Percentiles rank a stretch among this genome's conserved stretches.
These are phyloP conservation scores for Trypanosoma lewisi DNA, from an alignment of 208 protist genomes.

Conservation along the genomic window DNA sequence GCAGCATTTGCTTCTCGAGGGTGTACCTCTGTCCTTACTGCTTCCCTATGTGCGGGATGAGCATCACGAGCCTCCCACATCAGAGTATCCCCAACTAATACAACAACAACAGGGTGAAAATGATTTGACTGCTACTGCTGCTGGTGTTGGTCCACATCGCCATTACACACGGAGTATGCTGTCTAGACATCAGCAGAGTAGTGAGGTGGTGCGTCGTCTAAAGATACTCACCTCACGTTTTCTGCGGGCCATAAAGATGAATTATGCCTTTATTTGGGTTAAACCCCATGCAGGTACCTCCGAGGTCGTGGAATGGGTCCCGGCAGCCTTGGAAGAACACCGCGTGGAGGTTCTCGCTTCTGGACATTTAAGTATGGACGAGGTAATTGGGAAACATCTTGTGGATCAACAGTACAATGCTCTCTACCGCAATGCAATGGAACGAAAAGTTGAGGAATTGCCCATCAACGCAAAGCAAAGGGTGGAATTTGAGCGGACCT, in stretches of 20 bases:
- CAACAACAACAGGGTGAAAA: neutral
- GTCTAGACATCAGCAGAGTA: slow-evolving; percentile 32
- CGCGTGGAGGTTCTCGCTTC: slow-evolving; percentile 44
- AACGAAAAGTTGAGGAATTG: slow-evolving; percentile 42
- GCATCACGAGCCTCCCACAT: neutral
- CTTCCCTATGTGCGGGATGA: slow-evolving; percentile 16
- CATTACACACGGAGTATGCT: slow-evolving; percentile 24
- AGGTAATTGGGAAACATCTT: slow-evolving; percentile 43
- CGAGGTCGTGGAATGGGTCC: slow-evolving; percentile 37
- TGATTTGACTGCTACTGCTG: neutral
- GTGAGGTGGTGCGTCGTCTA: slow-evolving; percentile 34
- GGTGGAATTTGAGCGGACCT: slow-evolving; percentile 46
- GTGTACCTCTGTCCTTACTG: slow-evolving; percentile 42
- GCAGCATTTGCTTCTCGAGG: slow-evolving; percentile 46
- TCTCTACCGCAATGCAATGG: slow-evolving; percentile 71
- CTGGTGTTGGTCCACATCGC: neutral
- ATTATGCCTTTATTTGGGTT: slow-evolving; percentile 83
- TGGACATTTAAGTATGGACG: slow-evolving; percentile 40
- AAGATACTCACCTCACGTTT: slow-evolving; percentile 29
- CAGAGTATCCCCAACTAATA: neutral
- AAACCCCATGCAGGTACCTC: slow-evolving; percentile 62
- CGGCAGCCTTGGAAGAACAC: slow-evolving; percentile 41
- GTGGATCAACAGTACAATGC: slow-evolving; percentile 54
- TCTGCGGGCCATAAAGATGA: slow-evolving; percentile 33
- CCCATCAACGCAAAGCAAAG: slow-evolving; percentile 47